A percentile compares a stretch with the other conserved stretches of the same genome.
These are phyloP conservation scores for Phyllosticta citribraziliensis DNA, from an alignment of 2,329 filamentous ascomycete species.

Conservation along the genomic window DNA sequence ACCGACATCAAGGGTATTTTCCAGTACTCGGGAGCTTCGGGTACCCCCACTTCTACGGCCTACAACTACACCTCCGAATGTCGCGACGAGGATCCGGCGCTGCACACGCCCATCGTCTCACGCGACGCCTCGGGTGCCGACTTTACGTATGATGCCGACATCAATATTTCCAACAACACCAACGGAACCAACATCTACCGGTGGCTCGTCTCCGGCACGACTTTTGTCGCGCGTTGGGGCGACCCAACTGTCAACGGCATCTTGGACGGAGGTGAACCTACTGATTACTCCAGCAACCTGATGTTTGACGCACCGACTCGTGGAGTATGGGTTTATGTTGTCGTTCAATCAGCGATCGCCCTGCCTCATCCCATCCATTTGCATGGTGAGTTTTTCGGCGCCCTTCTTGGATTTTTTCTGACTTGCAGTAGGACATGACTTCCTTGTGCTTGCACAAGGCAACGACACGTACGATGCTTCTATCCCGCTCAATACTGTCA, in stretches of 20 bases:
- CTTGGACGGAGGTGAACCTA: slow-evolving; percentile 23
- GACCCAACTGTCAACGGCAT: slow-evolving; percentile 31
- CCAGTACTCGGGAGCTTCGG: slow-evolving; percentile 24
- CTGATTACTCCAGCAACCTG: slow-evolving; percentile 20
- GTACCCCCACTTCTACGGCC: slow-evolving; percentile 24
- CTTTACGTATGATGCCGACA: slow-evolving; percentile 16
- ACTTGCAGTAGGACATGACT: slow-evolving; percentile 20
- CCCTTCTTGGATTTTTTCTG: background rate
- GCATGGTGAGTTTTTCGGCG: slow-evolving; percentile 18
- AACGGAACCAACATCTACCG: slow-evolving; percentile 26
- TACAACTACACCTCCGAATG: slow-evolving; percentile 27
- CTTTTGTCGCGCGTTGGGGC: slow-evolving; percentile 29
- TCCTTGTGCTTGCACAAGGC: slow-evolving; percentile 32
- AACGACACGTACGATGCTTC: slow-evolving; percentile 23
- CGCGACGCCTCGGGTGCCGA: slow-evolving; percentile 18
- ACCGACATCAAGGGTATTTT: slow-evolving; percentile 29
- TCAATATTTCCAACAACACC: slow-evolving; percentile 18
- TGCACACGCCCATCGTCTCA: slow-evolving; percentile 24
- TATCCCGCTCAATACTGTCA: slow-evolving; percentile 25
- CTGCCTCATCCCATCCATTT: slow-evolving; percentile 34
- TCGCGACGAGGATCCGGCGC: slow-evolving; percentile 26
- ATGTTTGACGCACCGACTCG: background rate
- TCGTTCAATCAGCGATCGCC: slow-evolving; percentile 19
- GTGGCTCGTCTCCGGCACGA: slow-evolving; percentile 32
- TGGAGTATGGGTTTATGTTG: slow-evolving; percentile 5